Percentiles rank a stretch among this genome's conserved stretches.
phyloP scores from a whole-genome alignment of 441 rosid genomes.

The Gossypium gossypioides region DNA sequence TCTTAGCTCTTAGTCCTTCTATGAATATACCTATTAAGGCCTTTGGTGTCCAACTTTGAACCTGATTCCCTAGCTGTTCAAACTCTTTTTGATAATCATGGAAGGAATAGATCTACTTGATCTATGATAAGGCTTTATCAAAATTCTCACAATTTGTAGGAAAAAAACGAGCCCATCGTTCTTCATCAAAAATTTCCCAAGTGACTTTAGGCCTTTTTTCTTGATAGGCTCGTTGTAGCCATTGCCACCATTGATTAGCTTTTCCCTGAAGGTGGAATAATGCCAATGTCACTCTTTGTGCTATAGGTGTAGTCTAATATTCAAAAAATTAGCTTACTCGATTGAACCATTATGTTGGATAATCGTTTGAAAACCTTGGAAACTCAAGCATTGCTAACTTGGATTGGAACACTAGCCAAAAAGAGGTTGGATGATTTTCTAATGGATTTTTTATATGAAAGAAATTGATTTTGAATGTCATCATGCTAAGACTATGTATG shows the following conservation, averaged over 20 bases:
- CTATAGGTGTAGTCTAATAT: background rate
- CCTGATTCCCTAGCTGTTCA: background rate
- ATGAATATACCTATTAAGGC: background rate
- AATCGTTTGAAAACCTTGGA: background rate
- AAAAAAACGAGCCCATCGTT: background rate
- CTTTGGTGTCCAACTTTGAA: background rate
- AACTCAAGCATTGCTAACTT: background rate
- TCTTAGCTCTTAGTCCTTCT: background rate
- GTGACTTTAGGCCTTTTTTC: background rate
- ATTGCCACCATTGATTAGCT: background rate
- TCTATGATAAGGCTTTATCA: background rate
- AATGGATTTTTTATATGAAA: too few relatives aligned
- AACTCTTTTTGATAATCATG: background rate
- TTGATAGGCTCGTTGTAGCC: background rate
- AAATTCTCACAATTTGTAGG: background rate
- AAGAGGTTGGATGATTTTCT: too few relatives aligned
- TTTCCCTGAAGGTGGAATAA: background rate
- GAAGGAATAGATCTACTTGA: background rate
- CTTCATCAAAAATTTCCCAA: background rate
- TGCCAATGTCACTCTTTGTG: background rate
- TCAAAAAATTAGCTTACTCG: background rate
- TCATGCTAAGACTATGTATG: too few relatives aligned
- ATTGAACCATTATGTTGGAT: background rate
- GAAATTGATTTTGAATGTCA: too few relatives aligned
- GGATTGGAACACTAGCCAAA: too few relatives aligned